These are phyloP conservation scores for Mortierella sp. DNA, from an alignment of 371 early-diverging fungal genomes.

Conservation along the genomic window DNA sequence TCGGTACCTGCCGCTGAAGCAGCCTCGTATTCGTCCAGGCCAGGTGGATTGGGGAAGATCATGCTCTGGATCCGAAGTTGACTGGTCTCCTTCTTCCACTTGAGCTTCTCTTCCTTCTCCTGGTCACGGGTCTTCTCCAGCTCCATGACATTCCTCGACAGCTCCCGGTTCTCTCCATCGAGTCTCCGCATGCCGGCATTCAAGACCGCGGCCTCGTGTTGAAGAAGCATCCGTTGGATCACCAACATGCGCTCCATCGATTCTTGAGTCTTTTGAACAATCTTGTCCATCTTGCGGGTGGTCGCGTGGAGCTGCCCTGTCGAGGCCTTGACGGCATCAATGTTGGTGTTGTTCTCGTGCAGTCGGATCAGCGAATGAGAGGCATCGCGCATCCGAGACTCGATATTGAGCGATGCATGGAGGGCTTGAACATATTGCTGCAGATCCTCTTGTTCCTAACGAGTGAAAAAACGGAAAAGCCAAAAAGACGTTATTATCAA, in stretches of 20 bases:
- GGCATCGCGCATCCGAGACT: constrained; percentile 51
- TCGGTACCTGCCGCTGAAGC: neutral
- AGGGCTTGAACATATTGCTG: constrained; percentile 30
- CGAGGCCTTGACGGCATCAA: constrained; percentile 45
- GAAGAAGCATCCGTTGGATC: constrained; percentile 41
- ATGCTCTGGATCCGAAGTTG: constrained; percentile 56
- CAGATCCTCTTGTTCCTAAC: constrained; percentile 47
- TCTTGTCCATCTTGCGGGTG: constrained; percentile 54
- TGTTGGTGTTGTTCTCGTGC: constrained; percentile 41
- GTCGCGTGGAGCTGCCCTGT: constrained; percentile 44
- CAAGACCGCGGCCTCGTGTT: constrained; percentile 49
- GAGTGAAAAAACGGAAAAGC: neutral
- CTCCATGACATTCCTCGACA: constrained; percentile 31
- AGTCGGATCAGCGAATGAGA: constrained; percentile 48
- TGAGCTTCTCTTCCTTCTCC: constrained; percentile 52
- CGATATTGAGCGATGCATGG: constrained; percentile 34
- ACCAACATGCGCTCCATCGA: constrained; percentile 40
- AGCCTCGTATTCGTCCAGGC: constrained; percentile 18
- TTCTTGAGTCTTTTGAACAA: constrained; percentile 36
- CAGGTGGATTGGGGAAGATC: constrained; percentile 50
- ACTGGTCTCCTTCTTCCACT: constrained; percentile 52
- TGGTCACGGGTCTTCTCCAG: constrained; percentile 36
- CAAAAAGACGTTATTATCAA: too few relatives aligned
- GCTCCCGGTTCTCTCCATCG: constrained; percentile 52
- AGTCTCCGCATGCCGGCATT: constrained; percentile 56